A percentile compares a stretch with the other conserved stretches of the same genome.
Evolutionary conservation across 2,329 filamentous ascomycete genomes (phyloP).

Genomic region (Lachnellula arida): DNA sequence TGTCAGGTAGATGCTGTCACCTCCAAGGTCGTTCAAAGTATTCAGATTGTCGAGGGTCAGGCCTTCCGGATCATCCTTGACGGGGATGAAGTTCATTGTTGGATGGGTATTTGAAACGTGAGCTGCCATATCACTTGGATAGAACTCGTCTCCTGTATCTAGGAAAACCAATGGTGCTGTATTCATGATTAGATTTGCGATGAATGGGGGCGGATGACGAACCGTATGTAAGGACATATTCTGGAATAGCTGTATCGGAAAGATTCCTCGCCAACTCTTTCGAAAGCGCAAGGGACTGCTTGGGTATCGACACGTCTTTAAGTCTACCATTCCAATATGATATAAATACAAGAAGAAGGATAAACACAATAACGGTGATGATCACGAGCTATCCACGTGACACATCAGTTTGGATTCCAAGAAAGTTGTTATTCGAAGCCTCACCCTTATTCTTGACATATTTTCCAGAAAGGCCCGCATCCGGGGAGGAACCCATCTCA

Average conservation of each 20-base stretch:
- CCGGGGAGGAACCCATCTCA: constrained; percentile 7
- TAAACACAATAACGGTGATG: constrained; percentile 5
- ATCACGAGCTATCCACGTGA: constrained; percentile 19
- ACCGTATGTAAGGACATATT: constrained; percentile 41
- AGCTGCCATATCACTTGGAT: constrained; percentile 41
- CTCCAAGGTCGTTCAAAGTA: constrained; percentile 36
- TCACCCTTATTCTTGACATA: constrained; percentile 11
- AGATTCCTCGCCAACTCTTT: constrained; percentile 10
- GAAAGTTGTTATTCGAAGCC: neutral
- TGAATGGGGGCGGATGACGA: constrained; percentile 1
- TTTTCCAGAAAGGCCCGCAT: constrained; percentile 8
- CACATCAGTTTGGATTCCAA: neutral
- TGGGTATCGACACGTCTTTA: constrained; percentile 6
- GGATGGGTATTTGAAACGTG: constrained; percentile 41
- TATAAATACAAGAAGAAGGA: constrained; percentile 8
- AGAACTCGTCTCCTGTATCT: constrained; percentile 41
- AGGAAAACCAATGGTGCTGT: constrained; percentile 46
- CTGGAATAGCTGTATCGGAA: constrained; percentile 32
- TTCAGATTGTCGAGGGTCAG: constrained; percentile 43
- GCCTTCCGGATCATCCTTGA: constrained; percentile 32
- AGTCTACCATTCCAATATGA: constrained; percentile 7
- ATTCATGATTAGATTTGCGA: neutral
- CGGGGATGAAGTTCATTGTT: constrained; percentile 36
- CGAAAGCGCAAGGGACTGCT: constrained; percentile 9
- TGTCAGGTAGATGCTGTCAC: constrained; percentile 41